Percentiles rank a stretch among this genome's conserved stretches.
Conservation (phyloP, 2,329 filamentous ascomycete species). For the Rutstroemia sp. region DNA sequence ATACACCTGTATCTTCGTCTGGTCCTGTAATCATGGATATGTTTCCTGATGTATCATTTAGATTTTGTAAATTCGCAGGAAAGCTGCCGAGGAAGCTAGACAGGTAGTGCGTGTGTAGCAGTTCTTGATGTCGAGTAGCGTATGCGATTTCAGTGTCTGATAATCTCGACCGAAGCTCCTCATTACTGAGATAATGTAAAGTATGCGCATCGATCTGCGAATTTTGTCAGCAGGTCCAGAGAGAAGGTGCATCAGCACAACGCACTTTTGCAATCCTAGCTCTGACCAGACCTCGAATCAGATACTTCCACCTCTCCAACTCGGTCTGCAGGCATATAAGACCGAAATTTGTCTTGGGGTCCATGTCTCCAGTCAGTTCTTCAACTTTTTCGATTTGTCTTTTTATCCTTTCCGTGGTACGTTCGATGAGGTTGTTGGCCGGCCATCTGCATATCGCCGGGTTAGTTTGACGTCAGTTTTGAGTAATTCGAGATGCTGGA, state of each 20-base stretch:
- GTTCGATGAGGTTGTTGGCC: conserved; percentile 68
- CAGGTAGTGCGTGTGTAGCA: conserved; percentile 79
- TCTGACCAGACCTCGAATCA: conserved; percentile 42
- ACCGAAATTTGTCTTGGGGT: conserved; percentile 84
- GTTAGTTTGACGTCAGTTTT: background rate
- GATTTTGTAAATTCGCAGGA: conserved; percentile 66
- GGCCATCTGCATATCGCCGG: conserved; percentile 44
- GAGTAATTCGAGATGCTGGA: background rate
- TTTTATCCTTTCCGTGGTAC: conserved; percentile 67
- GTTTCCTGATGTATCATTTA: conserved; percentile 86
- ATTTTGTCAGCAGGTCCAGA: conserved; percentile 73
- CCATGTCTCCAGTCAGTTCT: conserved; percentile 75
- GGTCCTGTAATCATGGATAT: conserved; percentile 89
- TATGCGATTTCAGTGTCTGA: conserved; percentile 75
- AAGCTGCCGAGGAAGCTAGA: conserved; percentile 80
- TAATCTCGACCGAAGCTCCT: conserved; percentile 51
- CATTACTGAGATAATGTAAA: conserved; percentile 61
- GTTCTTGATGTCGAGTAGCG: conserved; percentile 73
- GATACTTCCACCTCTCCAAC: conserved; percentile 86
- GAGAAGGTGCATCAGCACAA: background rate
- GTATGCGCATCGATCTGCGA: conserved; percentile 80
- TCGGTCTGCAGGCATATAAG: conserved; percentile 96
- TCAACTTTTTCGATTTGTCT: conserved; percentile 65
- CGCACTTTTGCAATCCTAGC: conserved; percentile 9
- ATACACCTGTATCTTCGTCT: conserved; percentile 76